Base-by-base conservation (phyloP, 352 stramenopile genomes). In the Phytophthora tentaculata region DNA sequence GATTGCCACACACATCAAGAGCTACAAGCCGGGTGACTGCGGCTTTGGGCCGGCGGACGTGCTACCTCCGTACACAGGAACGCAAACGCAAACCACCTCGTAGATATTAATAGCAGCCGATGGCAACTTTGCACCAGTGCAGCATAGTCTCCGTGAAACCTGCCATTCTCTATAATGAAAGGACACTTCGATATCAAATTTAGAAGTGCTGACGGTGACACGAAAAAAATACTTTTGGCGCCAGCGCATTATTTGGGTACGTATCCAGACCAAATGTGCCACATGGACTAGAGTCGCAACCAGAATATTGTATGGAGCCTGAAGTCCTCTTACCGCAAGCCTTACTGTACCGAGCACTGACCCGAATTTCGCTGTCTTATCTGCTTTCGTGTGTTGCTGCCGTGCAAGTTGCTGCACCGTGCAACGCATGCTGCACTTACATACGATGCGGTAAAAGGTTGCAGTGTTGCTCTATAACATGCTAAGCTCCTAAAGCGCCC, bases 1-100 rank as follows among this genome's bases (percentile, higher is more conserved):
- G 51, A 80, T 87, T 51, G 74, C 71, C 3, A 87, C 69, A 5
- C 80, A 87, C 45, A 62, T 79, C 52, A 77, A 82, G 65, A 82
- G 76, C 54, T 90, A 88, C 75, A 79, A 68, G 29, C 72, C 71
- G 1, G 76, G 77, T 5, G 71, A 58, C 29, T 90, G 79, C 64
- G 72, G 68, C 20, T 87, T 88, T 45, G 44, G 45, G 26, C 37
- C 75, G 20, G 68, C 71, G 1, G 73, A 81, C 29, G 69, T 73
- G 10, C 64, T 88, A 8, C 77, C 68, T 0, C 58, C 75, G 10
- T 88, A 84, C 60, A 43, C 41, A 23, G 52, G 44, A 47, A 54
- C 39, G 16, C 60, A 41, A 62, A 29, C 39, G 10, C 61, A 48
- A 29, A 24, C 16, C 20, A 64, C 26, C 20, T 26, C 32, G 19